Evolutionary conservation across 495 filamentous ascomycete genomes (phyloP), one percentile per base, ranked within the genome.

Genomic region (Xylona heveae): DNA sequence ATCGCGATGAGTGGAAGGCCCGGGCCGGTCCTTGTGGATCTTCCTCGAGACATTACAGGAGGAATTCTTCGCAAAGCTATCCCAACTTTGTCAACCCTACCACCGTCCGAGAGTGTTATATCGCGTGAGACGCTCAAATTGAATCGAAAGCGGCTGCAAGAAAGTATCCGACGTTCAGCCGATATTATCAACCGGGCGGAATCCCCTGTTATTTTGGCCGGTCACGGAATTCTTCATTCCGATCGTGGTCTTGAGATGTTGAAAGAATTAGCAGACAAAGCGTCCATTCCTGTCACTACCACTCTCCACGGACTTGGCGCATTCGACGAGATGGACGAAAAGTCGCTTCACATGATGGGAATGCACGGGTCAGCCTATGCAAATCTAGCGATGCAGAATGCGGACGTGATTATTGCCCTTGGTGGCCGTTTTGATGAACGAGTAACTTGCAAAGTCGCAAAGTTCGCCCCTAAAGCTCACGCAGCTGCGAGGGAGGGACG

Each of bases 311-410:
- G 68, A 21, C 52, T 74, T 5, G 68, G 68, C 21, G 65, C 52
- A n/a, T 74, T 61, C 38, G 66, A 71, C 30, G 68, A 74, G 44
- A 50, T 62, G 9, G 58, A 71, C 40, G 50, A 58, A 16, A 64
- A 64, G 47, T 54, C 64, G 5, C 43, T 72, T 29, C 64, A 70
- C 40, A 72, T 74, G 66, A 55, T 74, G 7, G 68, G 68, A 30
- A 69, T 69, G 57, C 65, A 74, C 43, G 68, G 68, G 20, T 69
- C 66, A 10, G 61, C 62, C 6, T 72, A 64, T 42, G 68, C 68
- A 30, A 74, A 71, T 51, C 54, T 70, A 51, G 62, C 68, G 19
- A 71, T 74, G 43, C 68, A 74, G 46, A 61, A 70, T 37, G 62
- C 68, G n/a, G 68, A 72, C 38, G 40, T 74, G 37, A 58, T 74